Conservation (phyloP, 2,329 filamentous ascomycete genomes). For the Fusarium temperatum region DNA sequence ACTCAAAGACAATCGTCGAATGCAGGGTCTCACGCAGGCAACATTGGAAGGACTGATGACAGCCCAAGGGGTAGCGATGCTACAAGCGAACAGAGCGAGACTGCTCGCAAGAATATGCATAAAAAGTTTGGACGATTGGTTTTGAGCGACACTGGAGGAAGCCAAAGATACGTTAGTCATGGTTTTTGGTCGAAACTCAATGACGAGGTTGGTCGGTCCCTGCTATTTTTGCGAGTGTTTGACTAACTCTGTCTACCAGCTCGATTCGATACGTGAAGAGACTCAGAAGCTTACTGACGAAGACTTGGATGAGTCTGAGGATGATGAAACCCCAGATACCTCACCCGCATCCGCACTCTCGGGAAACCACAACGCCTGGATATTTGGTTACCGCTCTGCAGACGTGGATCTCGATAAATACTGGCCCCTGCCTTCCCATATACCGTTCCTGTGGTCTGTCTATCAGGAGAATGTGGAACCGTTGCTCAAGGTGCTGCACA, state of each 20-base stretch:
- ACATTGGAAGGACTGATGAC: background rate
- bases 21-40: conserved; percentile 22
- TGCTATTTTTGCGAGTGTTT: background rate
- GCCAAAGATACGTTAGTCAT: conserved; percentile 77
- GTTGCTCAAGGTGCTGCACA: conserved; percentile 75
- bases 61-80: conserved; percentile 42
- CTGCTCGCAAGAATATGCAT: conserved; percentile 40
- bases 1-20: conserved; percentile 29
- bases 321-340: conserved; percentile 64
- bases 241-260: conserved; percentile 37
- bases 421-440: conserved; percentile 72
- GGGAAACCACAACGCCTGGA: conserved; percentile 73
- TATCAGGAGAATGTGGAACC: conserved; percentile 80
- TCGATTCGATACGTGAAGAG: conserved; percentile 57
- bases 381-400: conserved; percentile 77
- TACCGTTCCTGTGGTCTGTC: conserved; percentile 73
- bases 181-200: conserved; percentile 80
- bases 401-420: conserved; percentile 71
- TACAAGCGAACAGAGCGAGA: conserved; percentile 48
- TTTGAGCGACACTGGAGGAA: conserved; percentile 73
- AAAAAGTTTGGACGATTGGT: conserved; percentile 74
- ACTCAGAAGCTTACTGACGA: conserved; percentile 57
- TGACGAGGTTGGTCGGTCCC: conserved; percentile 66
- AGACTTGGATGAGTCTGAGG: conserved; percentile 63
- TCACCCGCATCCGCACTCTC: conserved; percentile 48